Base-by-base conservation (phyloP, 2,329 filamentous ascomycete genomes). In the Cladosporium sphaerospermum region DNA sequence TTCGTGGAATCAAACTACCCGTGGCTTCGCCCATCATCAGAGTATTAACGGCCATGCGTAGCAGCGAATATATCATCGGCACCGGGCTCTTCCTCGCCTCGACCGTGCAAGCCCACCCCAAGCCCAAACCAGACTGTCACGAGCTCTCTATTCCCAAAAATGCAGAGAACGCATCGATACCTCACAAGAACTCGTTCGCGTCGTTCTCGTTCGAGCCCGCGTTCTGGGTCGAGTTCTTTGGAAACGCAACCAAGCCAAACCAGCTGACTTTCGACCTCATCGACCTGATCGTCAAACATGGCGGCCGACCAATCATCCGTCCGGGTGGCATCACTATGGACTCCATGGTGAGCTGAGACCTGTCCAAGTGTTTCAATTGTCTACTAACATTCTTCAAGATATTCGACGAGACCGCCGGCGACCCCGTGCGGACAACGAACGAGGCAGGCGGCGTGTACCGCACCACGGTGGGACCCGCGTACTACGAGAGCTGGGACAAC, bases 271-370 rank as follows among this genome's bases (percentile, higher is more conserved):
- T 65, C 33, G 41, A 53, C n/a, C 54, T 64, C 6, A 54, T 66
- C 10, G 48, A 58, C 32, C 59, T 58, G 3, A 60, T 65, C 23
- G 55, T 59, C 23, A 57, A 61, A 23, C 64, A 64, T 61, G 63
- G 64, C 19, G 60, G 61, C 1, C 56, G 57, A n/a, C 63, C 63
- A 0, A 55, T 46, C 13, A 63, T 66, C 18, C 53, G 64, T 2
- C 63, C 64, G 1, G 64, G 64, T 16, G 64, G 63, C 1, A 64
- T 65, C 39, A 66, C 63, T 0, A 65, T 65, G 64, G 64, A 65
- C 46, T 59, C 54, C 19, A 62, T 66, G 63, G 48, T 51, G 5
- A 37, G 48, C 16, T 11, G 4, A 16, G 23, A 28, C 23, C 23
- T 28, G 23, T 28, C 23, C 5, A 3, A 5, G 4, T 5, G 4